Conservation (phyloP, 1,284 basidiomycete species). For the Meripilus lineatus region DNA sequence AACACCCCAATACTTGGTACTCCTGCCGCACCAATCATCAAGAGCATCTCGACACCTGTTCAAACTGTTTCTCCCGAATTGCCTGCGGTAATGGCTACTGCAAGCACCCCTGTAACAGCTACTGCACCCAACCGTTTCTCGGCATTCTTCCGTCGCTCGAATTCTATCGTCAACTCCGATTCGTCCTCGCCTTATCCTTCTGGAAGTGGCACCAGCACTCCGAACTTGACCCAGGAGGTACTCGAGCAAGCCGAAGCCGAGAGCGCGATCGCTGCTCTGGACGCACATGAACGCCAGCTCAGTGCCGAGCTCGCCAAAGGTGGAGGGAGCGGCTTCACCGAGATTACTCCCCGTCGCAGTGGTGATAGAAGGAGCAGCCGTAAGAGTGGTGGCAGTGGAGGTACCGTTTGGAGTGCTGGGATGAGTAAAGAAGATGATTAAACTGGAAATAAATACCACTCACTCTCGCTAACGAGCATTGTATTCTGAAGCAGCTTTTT, state of each 20-base stretch:
- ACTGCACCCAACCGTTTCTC: conserved; percentile 50
- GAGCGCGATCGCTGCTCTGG: conserved; percentile 64
- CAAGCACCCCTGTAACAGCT: conserved; percentile 22
- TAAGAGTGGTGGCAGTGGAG: conserved; percentile 58
- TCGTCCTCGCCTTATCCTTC: conserved; percentile 22
- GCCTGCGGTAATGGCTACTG: conserved; percentile 28
- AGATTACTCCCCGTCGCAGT: conserved; percentile 51
- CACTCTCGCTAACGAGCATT: too few relatives aligned
- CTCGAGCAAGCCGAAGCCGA: conserved; percentile 73
- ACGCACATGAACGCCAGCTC: conserved; percentile 67
- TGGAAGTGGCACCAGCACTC: conserved; percentile 29
- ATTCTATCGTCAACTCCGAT: conserved; percentile 37
- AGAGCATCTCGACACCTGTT: conserved; percentile 37
- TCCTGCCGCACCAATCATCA: conserved; percentile 34
- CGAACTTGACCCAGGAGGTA: conserved; percentile 66
- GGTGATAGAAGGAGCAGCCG: conserved; percentile 49
- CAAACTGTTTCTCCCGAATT: conserved; percentile 4
- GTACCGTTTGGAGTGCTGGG: conserved; percentile 81
- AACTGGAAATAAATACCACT: too few relatives aligned
- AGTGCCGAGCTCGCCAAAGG: conserved; percentile 76
- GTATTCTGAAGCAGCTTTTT: too few relatives aligned
- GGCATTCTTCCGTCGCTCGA: conserved; percentile 58
- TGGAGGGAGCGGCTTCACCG: conserved; percentile 68
- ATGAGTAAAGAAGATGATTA: conserved; percentile 58
- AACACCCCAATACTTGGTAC: conserved; percentile 26